Conservation (phyloP, 129 eudicot genomes). For the Saposhnikovia divaricata region DNA sequence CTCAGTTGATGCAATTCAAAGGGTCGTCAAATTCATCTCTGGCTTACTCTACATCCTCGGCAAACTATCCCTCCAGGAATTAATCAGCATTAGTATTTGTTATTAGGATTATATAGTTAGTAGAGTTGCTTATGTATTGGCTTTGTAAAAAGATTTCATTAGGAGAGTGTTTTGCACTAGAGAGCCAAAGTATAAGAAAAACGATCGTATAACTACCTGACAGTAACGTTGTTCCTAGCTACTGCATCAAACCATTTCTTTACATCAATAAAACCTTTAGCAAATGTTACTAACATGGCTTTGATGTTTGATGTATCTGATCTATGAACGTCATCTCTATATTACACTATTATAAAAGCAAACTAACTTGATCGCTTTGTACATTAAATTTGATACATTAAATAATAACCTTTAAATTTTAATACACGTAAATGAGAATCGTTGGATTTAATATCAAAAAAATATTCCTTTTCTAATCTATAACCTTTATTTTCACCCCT, state of each 20-base stretch:
- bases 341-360: too few species aligned
- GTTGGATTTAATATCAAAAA: too few species aligned
- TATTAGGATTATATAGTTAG: constrained; percentile 8
- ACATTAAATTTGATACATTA: too few species aligned
- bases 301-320: neutral
- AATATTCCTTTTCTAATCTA: too few species aligned
- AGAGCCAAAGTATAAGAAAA: neutral
- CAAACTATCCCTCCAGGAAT: constrained; percentile 20
- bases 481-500: too few species aligned
- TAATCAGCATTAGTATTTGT: constrained; percentile 15
- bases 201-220: neutral
- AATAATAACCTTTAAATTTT: too few species aligned
- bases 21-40: constrained; percentile 63
- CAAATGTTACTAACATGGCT: neutral
- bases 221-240: neutral
- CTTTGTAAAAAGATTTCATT: constrained; percentile 5
- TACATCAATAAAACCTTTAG: neutral
- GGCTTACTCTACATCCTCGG: constrained; percentile 56
- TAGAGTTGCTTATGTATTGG: neutral
- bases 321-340: neutral
- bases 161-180: constrained; percentile 7
- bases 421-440: too few species aligned
- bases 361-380: too few species aligned
- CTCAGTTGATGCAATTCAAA: constrained; percentile 51
- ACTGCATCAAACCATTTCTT: neutral